Base-by-base conservation (phyloP, 768 basidiomycete species). In the Termitomyces heimii region DNA sequence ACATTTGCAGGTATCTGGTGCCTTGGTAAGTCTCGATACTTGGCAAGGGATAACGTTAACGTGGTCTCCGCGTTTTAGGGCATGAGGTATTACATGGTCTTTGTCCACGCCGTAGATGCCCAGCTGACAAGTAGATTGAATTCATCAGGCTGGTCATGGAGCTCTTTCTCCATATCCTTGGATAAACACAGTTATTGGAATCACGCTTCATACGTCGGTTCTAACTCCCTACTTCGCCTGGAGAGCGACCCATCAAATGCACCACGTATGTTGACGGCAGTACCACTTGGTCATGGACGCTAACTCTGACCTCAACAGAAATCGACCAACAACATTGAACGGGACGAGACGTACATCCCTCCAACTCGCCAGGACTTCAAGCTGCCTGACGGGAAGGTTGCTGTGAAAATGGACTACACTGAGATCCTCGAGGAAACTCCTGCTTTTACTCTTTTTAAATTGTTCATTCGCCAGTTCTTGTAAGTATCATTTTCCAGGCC, bases 281-380 rank as follows among this genome's bases (percentile, higher is more conserved):
- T 7, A 24, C 22, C 24, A 60, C 35, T 4, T n/a, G n/a, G 13
- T 7, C 18, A 28, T 20, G 13, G 12, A 20, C 13, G 35, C 40
- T 52, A 13, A 42, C 14, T 37, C 4, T 48, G n/a, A 29, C 42
- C 16, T 26, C 6, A 14, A 10, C 51, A 78, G 77, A 78, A 78
- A 73, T 63, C 73, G 0, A 79, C 77, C 1, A 77, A 78, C 55
- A 69, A 76, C 57, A 78, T 89, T 61, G 86, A 86, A 53, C 77
- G 85, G 10, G 89, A 92, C 59, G 88, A 91, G 70, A 89, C 87
- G 29, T 87, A 82, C 56, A 76, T 87, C 26, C 85, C 84, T 31
- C 71, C 72, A 9, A 76, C 74, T 8, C 65, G 72, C 26, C 71
- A 68, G 43, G 71, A 75, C 45, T 73, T 77, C 59, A 71, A 73